Conservation (phyloP, 2,329 filamentous ascomycete species). For the Zymoseptoria ardabiliae region DNA sequence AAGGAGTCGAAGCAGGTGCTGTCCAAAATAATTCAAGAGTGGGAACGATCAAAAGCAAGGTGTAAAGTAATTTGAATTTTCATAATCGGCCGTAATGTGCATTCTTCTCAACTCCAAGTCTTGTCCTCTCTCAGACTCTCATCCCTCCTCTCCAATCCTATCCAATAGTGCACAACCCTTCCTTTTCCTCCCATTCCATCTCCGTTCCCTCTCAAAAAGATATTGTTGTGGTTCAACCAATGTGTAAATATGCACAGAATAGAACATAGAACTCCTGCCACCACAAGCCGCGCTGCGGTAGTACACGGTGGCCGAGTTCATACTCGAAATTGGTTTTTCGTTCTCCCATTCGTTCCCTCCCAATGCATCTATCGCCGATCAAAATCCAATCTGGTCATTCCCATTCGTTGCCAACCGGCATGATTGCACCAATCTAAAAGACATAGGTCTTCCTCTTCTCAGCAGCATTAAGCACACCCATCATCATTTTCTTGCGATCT, state of each 20-base stretch:
- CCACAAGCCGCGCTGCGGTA: conserved; percentile 3
- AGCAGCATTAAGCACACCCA: conserved; percentile 76
- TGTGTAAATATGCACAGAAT: conserved; percentile 7
- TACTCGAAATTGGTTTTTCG: not conserved
- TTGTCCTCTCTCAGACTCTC: not conserved
- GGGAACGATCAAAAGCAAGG: not conserved
- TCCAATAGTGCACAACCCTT: not conserved
- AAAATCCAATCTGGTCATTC: not conserved
- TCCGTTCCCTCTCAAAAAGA: not conserved
- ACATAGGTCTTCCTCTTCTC: conserved; percentile 79
- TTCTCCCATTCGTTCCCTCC: not conserved
- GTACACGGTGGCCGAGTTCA: conserved; percentile 1
- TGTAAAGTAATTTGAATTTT: conserved; percentile 1
- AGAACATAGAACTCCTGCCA: not conserved
- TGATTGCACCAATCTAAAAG: conserved; percentile 36
- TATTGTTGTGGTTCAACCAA: not conserved
- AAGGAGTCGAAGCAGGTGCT: too few species aligned
- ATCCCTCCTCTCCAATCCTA: not conserved
- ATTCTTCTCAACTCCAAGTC: not conserved
- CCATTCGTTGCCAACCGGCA: not conserved
- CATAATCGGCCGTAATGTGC: conserved; percentile 9
- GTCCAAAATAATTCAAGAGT: too few species aligned
- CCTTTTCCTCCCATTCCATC: not conserved
- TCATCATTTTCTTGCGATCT: conserved; percentile 70
- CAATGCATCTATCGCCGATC: not conserved